Conservation (phyloP, 1,284 basidiomycete genomes). For the Sutorius eximius region DNA sequence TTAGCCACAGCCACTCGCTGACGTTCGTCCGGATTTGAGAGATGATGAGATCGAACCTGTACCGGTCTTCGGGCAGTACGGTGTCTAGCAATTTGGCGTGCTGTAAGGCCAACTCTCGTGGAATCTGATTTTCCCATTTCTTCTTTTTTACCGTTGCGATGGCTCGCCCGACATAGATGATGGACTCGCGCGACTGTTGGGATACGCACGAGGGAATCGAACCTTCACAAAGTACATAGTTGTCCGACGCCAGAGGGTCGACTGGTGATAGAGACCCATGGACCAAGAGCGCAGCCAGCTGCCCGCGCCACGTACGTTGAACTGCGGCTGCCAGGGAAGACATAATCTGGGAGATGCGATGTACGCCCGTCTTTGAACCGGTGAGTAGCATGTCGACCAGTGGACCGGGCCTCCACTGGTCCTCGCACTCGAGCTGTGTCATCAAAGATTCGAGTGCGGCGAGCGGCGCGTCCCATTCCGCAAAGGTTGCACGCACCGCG, state of each 20-base stretch:
- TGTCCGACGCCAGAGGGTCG: conserved; percentile 58
- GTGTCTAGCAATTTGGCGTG: conserved; percentile 65
- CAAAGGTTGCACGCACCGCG: conserved; percentile 75
- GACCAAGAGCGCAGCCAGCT: conserved; percentile 75
- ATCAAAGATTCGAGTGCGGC: conserved; percentile 65
- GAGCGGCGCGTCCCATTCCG: conserved; percentile 82
- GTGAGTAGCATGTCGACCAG: conserved; percentile 74
- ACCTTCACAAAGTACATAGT: conserved; percentile 56
- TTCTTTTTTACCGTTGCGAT: conserved; percentile 80
- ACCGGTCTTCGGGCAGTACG: conserved; percentile 71
- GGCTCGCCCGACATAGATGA: conserved; percentile 84
- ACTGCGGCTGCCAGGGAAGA: conserved; percentile 66
- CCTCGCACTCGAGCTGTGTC: conserved; percentile 54
- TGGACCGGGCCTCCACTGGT: conserved; percentile 67
- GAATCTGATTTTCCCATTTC: conserved; percentile 76
- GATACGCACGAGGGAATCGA: conserved; percentile 77
- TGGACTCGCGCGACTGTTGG: conserved; percentile 70
- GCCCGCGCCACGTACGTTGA: conserved; percentile 77
- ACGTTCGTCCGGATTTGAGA: conserved; percentile 69
- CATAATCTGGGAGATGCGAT: conserved; percentile 70
- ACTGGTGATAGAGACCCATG: conserved; percentile 66
- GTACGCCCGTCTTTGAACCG: conserved; percentile 72
- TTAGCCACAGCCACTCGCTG: conserved; percentile 90
- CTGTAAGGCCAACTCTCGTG: conserved; percentile 58
- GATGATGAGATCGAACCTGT: conserved; percentile 73